Evolutionary conservation across 2,329 filamentous ascomycete genomes (phyloP).

Genomic region (Juglanconis oblonga): DNA sequence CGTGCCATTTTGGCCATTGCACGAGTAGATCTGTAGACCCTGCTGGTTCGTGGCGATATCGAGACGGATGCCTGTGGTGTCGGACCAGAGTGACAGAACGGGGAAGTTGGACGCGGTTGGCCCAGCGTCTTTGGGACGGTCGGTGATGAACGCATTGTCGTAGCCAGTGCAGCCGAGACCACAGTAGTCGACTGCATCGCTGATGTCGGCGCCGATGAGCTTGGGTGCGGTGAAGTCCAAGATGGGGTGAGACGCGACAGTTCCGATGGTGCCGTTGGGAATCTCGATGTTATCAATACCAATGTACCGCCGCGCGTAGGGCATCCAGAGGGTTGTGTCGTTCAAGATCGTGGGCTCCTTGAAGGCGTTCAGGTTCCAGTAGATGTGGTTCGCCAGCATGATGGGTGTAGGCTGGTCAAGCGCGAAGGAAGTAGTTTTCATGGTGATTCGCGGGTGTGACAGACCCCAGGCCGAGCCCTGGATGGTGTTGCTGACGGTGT

Average conservation of each 20-base stretch:
- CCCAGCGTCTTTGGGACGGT: conserved; percentile 5
- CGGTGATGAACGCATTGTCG: conserved; percentile 12
- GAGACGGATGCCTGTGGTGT: conserved; percentile 10
- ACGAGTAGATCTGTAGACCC: conserved; percentile 12
- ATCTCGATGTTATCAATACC: conserved; percentile 10
- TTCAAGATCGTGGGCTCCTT: conserved; percentile 11
- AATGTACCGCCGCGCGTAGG: conserved; percentile 8
- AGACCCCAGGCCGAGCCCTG: conserved; percentile 8
- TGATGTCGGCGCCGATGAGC: conserved; percentile 6
- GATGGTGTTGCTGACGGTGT: conserved; percentile 10
- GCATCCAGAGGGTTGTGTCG: conserved; percentile 13
- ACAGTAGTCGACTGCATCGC: conserved; percentile 1
- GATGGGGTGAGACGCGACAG: conserved; percentile 4
- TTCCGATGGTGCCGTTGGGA: conserved; percentile 9
- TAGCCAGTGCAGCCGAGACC: conserved; percentile 8
- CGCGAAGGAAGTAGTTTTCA: conserved; percentile 13
- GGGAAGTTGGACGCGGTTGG: conserved; percentile 9
- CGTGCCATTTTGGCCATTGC: conserved; percentile 15
- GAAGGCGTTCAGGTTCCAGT: conserved; percentile 15
- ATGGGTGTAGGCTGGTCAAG: conserved; percentile 12
- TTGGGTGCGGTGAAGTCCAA: conserved; percentile 14
- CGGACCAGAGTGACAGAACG: conserved; percentile 9
- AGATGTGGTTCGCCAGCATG: conserved; percentile 16
- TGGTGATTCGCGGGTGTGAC: conserved; percentile 7
- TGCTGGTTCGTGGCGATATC: conserved; percentile 12